These are phyloP conservation scores for Fusarium praegraminearum DNA, from an alignment of 2,329 filamentous ascomycete genomes.

Conservation along the genomic window DNA sequence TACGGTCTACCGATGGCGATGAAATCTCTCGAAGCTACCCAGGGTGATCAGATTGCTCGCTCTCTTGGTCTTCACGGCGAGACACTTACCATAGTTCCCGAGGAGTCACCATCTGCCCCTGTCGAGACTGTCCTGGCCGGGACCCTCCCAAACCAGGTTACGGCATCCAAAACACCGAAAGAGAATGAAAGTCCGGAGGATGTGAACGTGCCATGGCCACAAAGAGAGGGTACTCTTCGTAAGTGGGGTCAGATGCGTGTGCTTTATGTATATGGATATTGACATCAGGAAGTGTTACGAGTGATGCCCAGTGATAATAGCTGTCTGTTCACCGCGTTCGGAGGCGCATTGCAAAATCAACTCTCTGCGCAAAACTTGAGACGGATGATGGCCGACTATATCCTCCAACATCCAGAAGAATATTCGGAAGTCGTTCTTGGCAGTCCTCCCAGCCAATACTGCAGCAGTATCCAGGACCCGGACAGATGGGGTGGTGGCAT, in stretches of 20 bases:
- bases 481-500: constrained; percentile 93
- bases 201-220: constrained; percentile 61
- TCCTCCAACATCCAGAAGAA: constrained; percentile 76
- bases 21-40: constrained; percentile 72
- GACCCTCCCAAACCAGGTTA: constrained; percentile 7
- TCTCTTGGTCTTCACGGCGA: constrained; percentile 63
- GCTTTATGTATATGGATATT: constrained; percentile 1
- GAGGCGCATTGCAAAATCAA: constrained; percentile 76
- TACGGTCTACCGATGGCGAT: constrained; percentile 80
- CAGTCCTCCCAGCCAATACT: constrained; percentile 78
- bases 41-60: constrained; percentile 61
- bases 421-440: constrained; percentile 85
- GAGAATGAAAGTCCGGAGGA: constrained; percentile 46
- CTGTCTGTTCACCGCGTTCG: constrained; percentile 92
- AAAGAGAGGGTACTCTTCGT: constrained; percentile 65
- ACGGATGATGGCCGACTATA: constrained; percentile 81
- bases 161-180: constrained; percentile 7
- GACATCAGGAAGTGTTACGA: constrained; percentile 72
- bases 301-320: constrained; percentile 98
- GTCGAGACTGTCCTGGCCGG: constrained; percentile 11
- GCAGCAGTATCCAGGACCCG: constrained; percentile 80
- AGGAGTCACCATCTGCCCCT: constrained; percentile 48
- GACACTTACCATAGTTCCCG: constrained; percentile 63
- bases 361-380: constrained; percentile 70
- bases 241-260: constrained; percentile 21